A percentile compares a stretch with the other conserved stretches of the same genome.
These are phyloP conservation scores for Meira nashicola DNA, from an alignment of 1,284 basidiomycete genomes.

Conservation along the genomic window DNA sequence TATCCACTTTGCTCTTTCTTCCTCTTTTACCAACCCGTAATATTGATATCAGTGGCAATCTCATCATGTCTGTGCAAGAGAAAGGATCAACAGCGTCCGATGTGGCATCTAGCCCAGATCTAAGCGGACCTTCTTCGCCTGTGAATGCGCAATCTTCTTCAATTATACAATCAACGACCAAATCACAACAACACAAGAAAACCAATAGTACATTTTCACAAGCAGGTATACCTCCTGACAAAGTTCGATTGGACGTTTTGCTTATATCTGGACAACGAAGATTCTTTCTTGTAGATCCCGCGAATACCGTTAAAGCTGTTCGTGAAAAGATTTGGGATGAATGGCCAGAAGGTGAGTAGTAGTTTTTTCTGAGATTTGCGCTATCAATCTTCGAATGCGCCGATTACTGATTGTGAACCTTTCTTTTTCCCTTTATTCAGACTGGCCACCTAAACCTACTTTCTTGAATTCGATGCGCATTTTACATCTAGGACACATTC, in stretches of 20 bases:
- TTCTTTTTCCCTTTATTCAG: background rate
- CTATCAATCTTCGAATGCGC: background rate
- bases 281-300: slow-evolving; percentile 10
- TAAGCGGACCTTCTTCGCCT: too few relatives aligned
- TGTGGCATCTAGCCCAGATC: too few relatives aligned
- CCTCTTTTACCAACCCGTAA: too few relatives aligned
- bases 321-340: slow-evolving; percentile 8
- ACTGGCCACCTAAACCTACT: slow-evolving; percentile 8
- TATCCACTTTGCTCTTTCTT: too few relatives aligned
- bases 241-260: slow-evolving; percentile 10
- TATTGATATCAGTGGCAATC: too few relatives aligned
- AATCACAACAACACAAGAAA: too few relatives aligned
- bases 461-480: background rate
- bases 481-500: slow-evolving; percentile 14
- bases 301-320: background rate
- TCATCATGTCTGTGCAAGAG: too few relatives aligned
- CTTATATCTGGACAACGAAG: slow-evolving; percentile 7
- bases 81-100: too few relatives aligned
- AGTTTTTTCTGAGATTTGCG: background rate
- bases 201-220: too few relatives aligned
- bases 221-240: slow-evolving; percentile 2
- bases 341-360: slow-evolving; percentile 12
- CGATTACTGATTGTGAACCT: background rate
- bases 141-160: too few relatives aligned
- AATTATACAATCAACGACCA: too few relatives aligned